These are phyloP conservation scores for Venturiaceae sp. DNA, from an alignment of 2,329 filamentous ascomycete species.

Conservation along the genomic window DNA sequence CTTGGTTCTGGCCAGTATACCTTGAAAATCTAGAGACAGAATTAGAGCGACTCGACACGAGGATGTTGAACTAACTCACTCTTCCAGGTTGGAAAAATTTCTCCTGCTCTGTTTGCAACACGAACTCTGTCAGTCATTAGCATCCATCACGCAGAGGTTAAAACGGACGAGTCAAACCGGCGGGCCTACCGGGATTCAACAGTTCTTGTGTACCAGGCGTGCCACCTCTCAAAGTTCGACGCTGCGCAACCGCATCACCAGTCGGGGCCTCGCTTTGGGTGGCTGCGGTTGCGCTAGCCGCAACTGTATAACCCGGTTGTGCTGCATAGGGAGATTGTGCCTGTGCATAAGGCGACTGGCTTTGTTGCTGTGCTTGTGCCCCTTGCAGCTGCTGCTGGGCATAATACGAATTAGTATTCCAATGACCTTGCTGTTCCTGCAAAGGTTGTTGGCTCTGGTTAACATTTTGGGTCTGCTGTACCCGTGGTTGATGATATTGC, in stretches of 20 bases:
- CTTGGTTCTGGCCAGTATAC: neutral
- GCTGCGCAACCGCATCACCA: neutral
- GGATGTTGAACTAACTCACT: neutral
- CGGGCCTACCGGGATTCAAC: neutral
- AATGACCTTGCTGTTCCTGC: too few species aligned
- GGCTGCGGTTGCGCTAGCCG: neutral
- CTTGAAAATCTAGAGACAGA: neutral
- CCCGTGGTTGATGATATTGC: too few species aligned
- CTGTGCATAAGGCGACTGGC: too few species aligned
- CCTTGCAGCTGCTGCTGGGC: too few species aligned
- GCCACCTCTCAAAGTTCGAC: neutral
- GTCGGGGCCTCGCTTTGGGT: neutral
- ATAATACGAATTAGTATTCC: too few species aligned
- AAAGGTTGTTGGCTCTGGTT: too few species aligned
- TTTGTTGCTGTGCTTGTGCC: too few species aligned
- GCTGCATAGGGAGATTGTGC: too few species aligned
- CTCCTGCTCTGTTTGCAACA: neutral
- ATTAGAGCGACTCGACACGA: neutral
- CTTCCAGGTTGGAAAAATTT: slow-evolving; percentile 10
- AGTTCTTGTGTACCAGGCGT: neutral
- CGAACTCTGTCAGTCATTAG: slow-evolving; percentile 7
- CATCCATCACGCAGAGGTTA: neutral
- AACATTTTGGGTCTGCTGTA: too few species aligned
- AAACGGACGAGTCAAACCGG: too few species aligned
- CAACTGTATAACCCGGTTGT: too few species aligned